These are phyloP conservation scores for Paraphysoderma sedebokerense DNA, from an alignment of 371 early-diverging fungal species.

Conservation along the genomic window DNA sequence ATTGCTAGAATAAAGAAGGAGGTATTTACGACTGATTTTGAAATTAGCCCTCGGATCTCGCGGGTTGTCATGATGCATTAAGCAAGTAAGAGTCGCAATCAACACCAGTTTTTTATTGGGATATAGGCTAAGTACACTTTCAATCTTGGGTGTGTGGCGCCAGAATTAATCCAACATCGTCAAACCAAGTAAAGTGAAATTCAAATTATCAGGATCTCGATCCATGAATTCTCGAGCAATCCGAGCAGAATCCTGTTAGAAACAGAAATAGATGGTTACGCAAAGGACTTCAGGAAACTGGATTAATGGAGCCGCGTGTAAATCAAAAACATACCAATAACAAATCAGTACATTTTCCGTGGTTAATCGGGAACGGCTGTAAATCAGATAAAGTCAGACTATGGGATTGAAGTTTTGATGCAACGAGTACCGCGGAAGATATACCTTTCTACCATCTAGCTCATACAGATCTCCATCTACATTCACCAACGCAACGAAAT, in stretches of 20 bases:
- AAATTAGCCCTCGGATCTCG: too few relatives aligned
- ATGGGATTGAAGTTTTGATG: neutral
- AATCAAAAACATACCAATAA: slow-evolving; percentile 22
- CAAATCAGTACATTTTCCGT: slow-evolving; percentile 44
- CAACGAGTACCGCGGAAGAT: too few relatives aligned
- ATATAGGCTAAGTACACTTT: too few relatives aligned
- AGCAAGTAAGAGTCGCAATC: too few relatives aligned
- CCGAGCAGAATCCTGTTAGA: slow-evolving; percentile 33
- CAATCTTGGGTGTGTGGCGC: too few relatives aligned
- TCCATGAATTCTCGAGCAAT: slow-evolving; percentile 51
- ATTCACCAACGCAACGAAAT: slow-evolving; percentile 66
- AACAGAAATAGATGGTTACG: neutral
- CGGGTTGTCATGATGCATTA: too few relatives aligned
- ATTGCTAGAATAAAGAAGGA: too few relatives aligned
- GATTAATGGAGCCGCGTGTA: neutral
- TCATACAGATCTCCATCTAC: slow-evolving; percentile 62
- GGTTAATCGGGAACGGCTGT: slow-evolving; percentile 63
- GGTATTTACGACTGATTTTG: too few relatives aligned
- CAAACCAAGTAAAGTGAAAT: slow-evolving; percentile 59
- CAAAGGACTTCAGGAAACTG: neutral
- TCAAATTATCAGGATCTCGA: slow-evolving; percentile 42
- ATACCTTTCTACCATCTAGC: slow-evolving; percentile 73
- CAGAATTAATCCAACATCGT: too few relatives aligned
- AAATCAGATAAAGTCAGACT: too few relatives aligned
- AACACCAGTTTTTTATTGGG: too few relatives aligned